phyloP scores from a whole-genome alignment of 192 early-diverging fungal species.

The Polychytrium aggregatum region DNA sequence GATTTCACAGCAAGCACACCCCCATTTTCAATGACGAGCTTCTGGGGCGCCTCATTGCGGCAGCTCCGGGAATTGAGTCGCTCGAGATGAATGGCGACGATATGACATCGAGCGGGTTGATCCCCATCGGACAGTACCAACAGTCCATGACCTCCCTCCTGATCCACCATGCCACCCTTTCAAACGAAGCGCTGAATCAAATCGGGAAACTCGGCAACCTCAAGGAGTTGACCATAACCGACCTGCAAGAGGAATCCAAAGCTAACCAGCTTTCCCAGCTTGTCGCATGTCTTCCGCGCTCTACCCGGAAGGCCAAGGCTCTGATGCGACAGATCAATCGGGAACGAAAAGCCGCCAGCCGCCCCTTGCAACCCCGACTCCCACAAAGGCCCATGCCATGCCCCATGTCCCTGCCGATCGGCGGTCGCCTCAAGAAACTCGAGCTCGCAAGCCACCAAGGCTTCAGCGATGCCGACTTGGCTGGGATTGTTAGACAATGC shows the following conservation, averaged over 20 bases:
- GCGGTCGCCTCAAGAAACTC: constrained; percentile 31
- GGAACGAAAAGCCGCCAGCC: no score
- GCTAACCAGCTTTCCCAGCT: constrained; percentile 20
- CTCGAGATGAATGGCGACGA: constrained; percentile 35
- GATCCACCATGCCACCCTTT: constrained; percentile 22
- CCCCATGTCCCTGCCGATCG: no score
- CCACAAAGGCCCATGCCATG: no score
- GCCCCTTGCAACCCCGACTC: no score
- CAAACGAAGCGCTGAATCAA: constrained; percentile 11
- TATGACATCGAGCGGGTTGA: constrained; percentile 6
- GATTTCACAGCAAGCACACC: constrained; percentile 36
- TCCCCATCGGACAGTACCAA: constrained; percentile 9
- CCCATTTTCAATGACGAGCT: constrained; percentile 24
- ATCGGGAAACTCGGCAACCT: constrained; percentile 4
- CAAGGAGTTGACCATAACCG: constrained; percentile 27
- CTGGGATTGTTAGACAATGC: constrained; percentile 10
- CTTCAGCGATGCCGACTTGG: constrained; percentile 23
- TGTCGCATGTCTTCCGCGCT: constrained; percentile 11
- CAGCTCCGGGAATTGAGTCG: constrained; percentile 19
- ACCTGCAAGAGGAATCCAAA: constrained; percentile 14
- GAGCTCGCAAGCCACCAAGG: constrained; percentile 21
- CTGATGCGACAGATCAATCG: no score
- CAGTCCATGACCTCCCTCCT: constrained; percentile 19
- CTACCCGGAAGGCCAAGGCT: no score
- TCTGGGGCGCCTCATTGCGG: constrained; percentile 7